phyloP scores from a whole-genome alignment of 306 rosid genomes.

The Vigna nakashimae region DNA sequence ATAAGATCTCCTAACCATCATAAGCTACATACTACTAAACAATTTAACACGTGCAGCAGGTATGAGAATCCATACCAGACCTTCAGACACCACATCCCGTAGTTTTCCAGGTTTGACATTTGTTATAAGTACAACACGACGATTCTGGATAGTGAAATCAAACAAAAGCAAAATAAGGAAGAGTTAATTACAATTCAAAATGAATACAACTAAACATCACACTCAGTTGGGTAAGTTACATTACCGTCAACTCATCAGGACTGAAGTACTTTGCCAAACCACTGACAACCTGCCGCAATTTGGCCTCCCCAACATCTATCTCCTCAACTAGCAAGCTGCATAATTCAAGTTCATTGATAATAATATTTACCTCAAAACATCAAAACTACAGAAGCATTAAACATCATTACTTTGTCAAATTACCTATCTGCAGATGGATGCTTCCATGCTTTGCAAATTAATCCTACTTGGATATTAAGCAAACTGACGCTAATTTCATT shows the following conservation, averaged over 20 bases:
- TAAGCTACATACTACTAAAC: conserved; percentile 26
- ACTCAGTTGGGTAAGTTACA: conserved; percentile 31
- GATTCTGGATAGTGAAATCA: conserved; percentile 64
- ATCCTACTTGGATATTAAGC: conserved; percentile 90
- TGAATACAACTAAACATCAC: conserved; percentile 21
- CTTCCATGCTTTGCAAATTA: conserved; percentile 91
- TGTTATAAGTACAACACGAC: conserved; percentile 80
- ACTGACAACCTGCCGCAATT: conserved; percentile 90
- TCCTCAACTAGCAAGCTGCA: conserved; percentile 95
- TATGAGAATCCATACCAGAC: conserved; percentile 64
- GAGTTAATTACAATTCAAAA: conserved; percentile 16
- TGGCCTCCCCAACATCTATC: conserved; percentile 91
- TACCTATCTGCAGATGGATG: conserved; percentile 99
- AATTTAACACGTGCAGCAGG: conserved; percentile 22
- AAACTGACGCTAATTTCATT: conserved; percentile 86
- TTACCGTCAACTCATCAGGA: conserved; percentile 88
- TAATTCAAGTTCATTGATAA: conserved; percentile 28
- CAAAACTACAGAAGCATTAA: conserved; percentile 29
- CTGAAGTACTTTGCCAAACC: conserved; percentile 85
- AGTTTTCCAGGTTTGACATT: conserved; percentile 98
- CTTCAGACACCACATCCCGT: conserved; percentile 94
- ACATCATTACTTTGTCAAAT: conserved; percentile 25
- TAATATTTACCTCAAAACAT: conserved; percentile 29
- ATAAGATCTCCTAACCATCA: conserved; percentile 33
- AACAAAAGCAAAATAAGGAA: conserved; percentile 30